These are phyloP conservation scores for Penicillium sp. DNA, from an alignment of 2,329 filamentous ascomycete genomes.

Conservation along the genomic window DNA sequence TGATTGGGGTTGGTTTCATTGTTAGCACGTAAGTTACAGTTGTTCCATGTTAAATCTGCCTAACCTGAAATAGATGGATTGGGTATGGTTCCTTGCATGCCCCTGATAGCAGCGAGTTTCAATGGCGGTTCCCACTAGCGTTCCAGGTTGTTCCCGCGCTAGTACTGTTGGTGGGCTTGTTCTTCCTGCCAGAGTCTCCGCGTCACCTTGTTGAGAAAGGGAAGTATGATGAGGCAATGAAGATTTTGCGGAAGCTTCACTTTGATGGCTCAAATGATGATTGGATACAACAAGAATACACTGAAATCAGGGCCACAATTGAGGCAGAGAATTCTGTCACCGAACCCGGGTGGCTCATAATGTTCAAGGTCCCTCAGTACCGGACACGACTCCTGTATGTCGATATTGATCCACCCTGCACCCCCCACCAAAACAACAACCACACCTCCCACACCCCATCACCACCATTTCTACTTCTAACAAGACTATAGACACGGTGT, in stretches of 20 bases:
- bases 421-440: too few relatives aligned
- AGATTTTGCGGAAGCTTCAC: constrained; percentile 59
- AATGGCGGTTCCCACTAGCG: constrained; percentile 42
- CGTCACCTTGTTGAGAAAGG: constrained; percentile 48
- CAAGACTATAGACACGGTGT: constrained; percentile 55
- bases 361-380: constrained; percentile 52
- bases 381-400: constrained; percentile 61
- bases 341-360: constrained; percentile 46
- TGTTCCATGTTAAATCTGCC: background rate
- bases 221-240: constrained; percentile 53
- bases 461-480: background rate
- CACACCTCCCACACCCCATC: too few relatives aligned
- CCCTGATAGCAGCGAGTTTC: constrained; percentile 35
- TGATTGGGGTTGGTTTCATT: constrained; percentile 51
- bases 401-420: background rate
- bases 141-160: constrained; percentile 49
- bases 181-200: constrained; percentile 43
- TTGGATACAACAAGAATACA: constrained; percentile 54
- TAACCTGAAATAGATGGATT: constrained; percentile 44
- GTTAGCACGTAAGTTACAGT: constrained; percentile 44
- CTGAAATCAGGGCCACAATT: constrained; percentile 54
- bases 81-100: constrained; percentile 54
- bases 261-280: constrained; percentile 60
- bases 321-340: constrained; percentile 62
- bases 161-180: constrained; percentile 39